Evolutionary conservation across 257 asterid genomes (phyloP).

Genomic region (Prunella vulgaris): DNA sequence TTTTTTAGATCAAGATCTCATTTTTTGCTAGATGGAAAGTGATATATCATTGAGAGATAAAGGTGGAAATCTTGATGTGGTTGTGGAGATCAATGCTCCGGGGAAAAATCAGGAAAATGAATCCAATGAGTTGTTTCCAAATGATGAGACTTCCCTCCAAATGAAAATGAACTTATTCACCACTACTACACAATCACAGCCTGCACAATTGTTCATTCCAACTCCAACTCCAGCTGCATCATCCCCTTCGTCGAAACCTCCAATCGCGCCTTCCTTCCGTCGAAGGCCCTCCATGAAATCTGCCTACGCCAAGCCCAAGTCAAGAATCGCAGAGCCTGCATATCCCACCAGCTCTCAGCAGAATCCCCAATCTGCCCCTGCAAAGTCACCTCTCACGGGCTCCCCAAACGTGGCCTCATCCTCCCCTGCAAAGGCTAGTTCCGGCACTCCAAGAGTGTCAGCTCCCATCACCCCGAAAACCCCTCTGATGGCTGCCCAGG

Average conservation of each 20-base stretch:
- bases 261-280: conserved; percentile 23
- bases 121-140: conserved; percentile 6
- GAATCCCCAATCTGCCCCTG: conserved; percentile 17
- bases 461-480: conserved; percentile 59
- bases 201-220: conserved; percentile 25
- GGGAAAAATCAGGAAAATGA: conserved; percentile 14
- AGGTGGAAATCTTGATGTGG: conserved; percentile 38
- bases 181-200: neutral
- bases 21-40: conserved; percentile 30
- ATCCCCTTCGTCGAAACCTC: conserved; percentile 32
- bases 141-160: conserved; percentile 27
- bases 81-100: conserved; percentile 40
- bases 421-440: conserved; percentile 16
- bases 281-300: conserved; percentile 25
- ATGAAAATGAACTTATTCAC: conserved; percentile 36
- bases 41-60: conserved; percentile 22
- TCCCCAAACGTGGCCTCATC: conserved; percentile 33
- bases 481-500: conserved; percentile 51
- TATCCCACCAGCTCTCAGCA: conserved; percentile 23
- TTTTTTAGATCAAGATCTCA: neutral
- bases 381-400: conserved; percentile 25
- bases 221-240: conserved; percentile 2
- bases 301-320: conserved; percentile 47
- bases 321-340: conserved; percentile 63
- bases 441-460: conserved; percentile 31